Base-by-base conservation (phyloP, 805 yeast genomes). In the Hemisphaericaspora nanyangensis region DNA sequence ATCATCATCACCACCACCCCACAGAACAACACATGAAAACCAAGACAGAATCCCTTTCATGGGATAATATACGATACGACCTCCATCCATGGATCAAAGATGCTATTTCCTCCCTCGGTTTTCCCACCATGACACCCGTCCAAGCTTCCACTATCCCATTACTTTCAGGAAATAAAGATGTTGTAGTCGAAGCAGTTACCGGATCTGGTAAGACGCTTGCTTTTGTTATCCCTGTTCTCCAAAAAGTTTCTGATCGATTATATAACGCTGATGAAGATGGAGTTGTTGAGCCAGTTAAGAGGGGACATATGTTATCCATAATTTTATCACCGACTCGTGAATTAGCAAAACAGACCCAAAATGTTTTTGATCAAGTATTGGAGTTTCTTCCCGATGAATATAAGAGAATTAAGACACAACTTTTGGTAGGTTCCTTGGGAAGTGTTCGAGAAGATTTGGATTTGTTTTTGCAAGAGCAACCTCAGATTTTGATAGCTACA, bases 131-230 rank as follows among this genome's bases (percentile, higher is more conserved):
- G 96, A 93, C 99, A 0, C 96, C 99, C 0, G 99, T 93, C 0
- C 99, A 93, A 57, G 98, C 99, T 0, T 79, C 97, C 0, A 82
- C 95, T 0, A 85, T 93, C 35, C 99, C 99, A 0, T 65, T 90
- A 43, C 76, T 93, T 47, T 62, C 82, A 17, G 80, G 80, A 15
- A 85, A 89, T 55, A 91, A 91, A 54, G 99, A 93, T 62, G 96
- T 93, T 3, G 93, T 93, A 7, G 98, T 89, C 1, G 97, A 93
- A 57, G 95, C 97, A 0, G 96, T 88, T 1, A 93, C 99, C 0
- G 99, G 99, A 0, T 89, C 97, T 0, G 99, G 99, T n/a, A 93
- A 93, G 58, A 93, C 99, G 0, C 60, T 90, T n/a, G 84, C 97
- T 3, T 93, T 85, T 65, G 78, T 81, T 4, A 72, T 93, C 2